A percentile compares a stretch with the other conserved stretches of the same genome.
phyloP scores from a whole-genome alignment of 495 filamentous ascomycete genomes.

The Penicillium waksmanii region DNA sequence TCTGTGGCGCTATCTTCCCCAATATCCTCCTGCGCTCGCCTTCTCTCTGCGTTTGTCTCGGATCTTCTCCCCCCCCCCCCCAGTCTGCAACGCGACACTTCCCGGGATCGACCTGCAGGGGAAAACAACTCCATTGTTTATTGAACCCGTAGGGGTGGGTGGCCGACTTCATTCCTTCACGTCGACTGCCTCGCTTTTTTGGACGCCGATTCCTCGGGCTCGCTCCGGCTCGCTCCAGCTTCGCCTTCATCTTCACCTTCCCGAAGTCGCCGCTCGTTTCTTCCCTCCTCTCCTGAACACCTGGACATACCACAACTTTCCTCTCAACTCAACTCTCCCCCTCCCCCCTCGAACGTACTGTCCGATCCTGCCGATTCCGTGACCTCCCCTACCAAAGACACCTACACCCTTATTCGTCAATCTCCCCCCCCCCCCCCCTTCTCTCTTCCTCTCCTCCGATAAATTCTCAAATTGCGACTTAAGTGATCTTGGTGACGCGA shows the following conservation, averaged over 20 bases:
- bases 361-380: constrained; percentile 1
- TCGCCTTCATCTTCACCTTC: constrained; percentile 7
- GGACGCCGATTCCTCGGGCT: constrained; percentile 15
- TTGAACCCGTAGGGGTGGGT: constrained; percentile 20
- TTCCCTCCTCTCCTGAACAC: constrained; percentile 1
- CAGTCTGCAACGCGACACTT: constrained; percentile 31
- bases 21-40: constrained; percentile 15
- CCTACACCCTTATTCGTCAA: not conserved
- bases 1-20: constrained; percentile 15
- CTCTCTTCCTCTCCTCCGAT: constrained; percentile 8
- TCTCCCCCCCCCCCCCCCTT: constrained; percentile 18
- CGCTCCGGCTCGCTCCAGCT: constrained; percentile 6
- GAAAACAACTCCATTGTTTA: constrained; percentile 46
- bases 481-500: constrained; percentile 19
- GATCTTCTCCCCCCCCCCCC: constrained; percentile 23
- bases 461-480: constrained; percentile 9
- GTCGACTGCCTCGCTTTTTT: not conserved
- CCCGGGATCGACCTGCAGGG: constrained; percentile 30
- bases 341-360: not conserved
- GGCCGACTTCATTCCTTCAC: constrained; percentile 13
- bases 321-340: not conserved
- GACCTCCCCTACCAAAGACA: not conserved
- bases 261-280: constrained; percentile 27
- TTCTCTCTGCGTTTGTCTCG: constrained; percentile 33
- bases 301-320: not conserved